Evolutionary conservation across 192 early-diverging fungal species (phyloP).

Genomic region (Coemansia sp.): DNA sequence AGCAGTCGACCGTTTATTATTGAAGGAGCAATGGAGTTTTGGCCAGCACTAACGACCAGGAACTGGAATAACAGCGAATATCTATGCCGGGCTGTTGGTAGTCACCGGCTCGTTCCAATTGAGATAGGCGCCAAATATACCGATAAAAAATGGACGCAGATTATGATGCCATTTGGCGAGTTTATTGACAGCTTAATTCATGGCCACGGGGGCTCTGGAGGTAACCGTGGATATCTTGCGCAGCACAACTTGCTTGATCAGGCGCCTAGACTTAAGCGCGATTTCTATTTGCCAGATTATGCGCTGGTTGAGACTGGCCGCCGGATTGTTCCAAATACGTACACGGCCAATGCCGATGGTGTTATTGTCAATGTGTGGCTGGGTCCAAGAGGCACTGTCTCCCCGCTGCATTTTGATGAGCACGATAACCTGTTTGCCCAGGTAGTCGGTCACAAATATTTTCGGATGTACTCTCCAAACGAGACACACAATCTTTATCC

Average conservation of each 20-base stretch:
- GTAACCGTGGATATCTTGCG: slow-evolving; percentile 67
- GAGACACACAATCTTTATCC: slow-evolving; percentile 65
- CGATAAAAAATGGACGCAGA: slow-evolving; percentile 69
- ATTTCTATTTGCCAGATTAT: slow-evolving; percentile 78
- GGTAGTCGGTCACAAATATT: slow-evolving; percentile 76
- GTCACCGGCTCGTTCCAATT: slow-evolving; percentile 71
- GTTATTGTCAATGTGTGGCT: slow-evolving; percentile 67
- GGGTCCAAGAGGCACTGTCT: slow-evolving; percentile 74
- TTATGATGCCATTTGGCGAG: slow-evolving; percentile 64
- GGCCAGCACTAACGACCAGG: slow-evolving; percentile 34
- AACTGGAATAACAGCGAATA: slow-evolving; percentile 64
- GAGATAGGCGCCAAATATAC: slow-evolving; percentile 80
- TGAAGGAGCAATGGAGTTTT: slow-evolving; percentile 18
- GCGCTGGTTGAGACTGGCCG: slow-evolving; percentile 55
- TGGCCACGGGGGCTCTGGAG: background rate
- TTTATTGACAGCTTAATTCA: slow-evolving; percentile 53
- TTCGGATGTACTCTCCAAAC: slow-evolving; percentile 65
- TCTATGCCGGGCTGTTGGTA: slow-evolving; percentile 55
- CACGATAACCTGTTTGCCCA: slow-evolving; percentile 82
- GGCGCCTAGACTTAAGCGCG: slow-evolving; percentile 61
- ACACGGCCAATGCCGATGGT: slow-evolving; percentile 3
- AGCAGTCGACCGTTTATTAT: slow-evolving; percentile 23
- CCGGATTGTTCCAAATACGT: background rate
- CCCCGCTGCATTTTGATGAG: slow-evolving; percentile 80
- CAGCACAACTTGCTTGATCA: slow-evolving; percentile 83